phyloP scores from a whole-genome alignment of 202 grass and related monocot species.

The Carex arenaria region DNA sequence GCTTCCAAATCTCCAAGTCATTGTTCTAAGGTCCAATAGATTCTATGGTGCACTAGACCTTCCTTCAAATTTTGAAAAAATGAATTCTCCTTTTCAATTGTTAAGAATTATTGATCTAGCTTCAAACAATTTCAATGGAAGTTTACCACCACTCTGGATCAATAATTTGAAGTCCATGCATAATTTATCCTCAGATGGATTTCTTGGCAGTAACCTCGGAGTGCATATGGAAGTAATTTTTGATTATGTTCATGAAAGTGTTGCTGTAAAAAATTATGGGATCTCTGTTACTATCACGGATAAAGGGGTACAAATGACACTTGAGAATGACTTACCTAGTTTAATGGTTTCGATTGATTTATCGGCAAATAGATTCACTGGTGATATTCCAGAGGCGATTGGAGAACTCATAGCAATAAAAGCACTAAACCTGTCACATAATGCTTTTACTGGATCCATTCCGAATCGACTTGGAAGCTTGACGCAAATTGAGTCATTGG shows the following conservation, averaged over 20 bases:
- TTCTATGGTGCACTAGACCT: too few species aligned
- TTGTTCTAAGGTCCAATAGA: too few species aligned
- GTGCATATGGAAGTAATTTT: too few species aligned
- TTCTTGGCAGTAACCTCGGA: background rate
- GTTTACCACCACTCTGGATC: background rate
- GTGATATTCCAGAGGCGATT: background rate
- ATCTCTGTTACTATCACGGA: background rate
- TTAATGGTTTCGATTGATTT: background rate
- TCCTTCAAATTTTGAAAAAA: background rate
- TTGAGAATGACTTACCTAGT: background rate
- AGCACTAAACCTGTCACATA: background rate
- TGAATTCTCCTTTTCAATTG: background rate
- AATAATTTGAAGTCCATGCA: background rate
- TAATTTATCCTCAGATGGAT: background rate
- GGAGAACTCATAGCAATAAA: background rate
- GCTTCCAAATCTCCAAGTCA: too few species aligned
- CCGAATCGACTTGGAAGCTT: background rate
- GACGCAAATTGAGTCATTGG: background rate
- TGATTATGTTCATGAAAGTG: too few species aligned
- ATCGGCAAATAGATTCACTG: background rate
- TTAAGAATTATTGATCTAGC: background rate
- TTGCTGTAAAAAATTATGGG: background rate
- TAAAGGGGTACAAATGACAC: background rate
- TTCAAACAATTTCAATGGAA: background rate
- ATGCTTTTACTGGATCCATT: background rate